A percentile compares a stretch with the other conserved stretches of the same genome.
Conservation (phyloP, 1,139 yeast genomes). For the Candida neerlandica region DNA sequence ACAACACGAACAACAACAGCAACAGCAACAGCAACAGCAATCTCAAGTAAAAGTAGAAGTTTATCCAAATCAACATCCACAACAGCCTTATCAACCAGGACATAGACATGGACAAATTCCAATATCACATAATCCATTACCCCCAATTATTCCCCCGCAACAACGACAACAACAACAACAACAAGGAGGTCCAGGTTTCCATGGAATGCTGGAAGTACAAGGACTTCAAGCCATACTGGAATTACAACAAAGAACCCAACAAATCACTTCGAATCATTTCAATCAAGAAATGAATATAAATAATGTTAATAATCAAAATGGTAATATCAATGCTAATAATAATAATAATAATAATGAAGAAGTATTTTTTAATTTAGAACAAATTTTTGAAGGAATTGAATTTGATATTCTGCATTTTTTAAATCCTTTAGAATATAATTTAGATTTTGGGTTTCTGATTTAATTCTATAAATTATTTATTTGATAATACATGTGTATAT, state of each 20-base stretch:
- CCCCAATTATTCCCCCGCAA: too few species aligned
- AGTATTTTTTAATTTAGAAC: slow-evolving; percentile 19
- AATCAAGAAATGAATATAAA: too few species aligned
- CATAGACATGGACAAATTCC: too few species aligned
- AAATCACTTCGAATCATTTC: background rate
- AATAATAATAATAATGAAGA: background rate
- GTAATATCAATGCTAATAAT: background rate
- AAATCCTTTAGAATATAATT: slow-evolving; percentile 31
- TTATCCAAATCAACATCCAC: background rate
- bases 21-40: background rate
- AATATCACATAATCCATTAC: too few species aligned
- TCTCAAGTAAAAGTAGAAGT: background rate
- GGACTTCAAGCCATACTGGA: too few species aligned
- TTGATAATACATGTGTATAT: background rate
- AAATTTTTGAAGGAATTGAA: slow-evolving; percentile 36
- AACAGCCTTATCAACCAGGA: background rate
- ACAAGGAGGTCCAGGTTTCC: too few species aligned
- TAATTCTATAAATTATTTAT: too few species aligned
- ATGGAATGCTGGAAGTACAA: too few species aligned
- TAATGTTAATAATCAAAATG: background rate
- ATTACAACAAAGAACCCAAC: background rate
- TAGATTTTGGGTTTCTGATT: slow-evolving; percentile 16
- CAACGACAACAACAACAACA: too few species aligned
- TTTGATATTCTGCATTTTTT: slow-evolving; percentile 30
- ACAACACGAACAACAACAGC: background rate